A percentile compares a stretch with the other conserved stretches of the same genome.
phyloP scores from a whole-genome alignment of 2,329 filamentous ascomycete species.

The Eurotiales sp. region DNA sequence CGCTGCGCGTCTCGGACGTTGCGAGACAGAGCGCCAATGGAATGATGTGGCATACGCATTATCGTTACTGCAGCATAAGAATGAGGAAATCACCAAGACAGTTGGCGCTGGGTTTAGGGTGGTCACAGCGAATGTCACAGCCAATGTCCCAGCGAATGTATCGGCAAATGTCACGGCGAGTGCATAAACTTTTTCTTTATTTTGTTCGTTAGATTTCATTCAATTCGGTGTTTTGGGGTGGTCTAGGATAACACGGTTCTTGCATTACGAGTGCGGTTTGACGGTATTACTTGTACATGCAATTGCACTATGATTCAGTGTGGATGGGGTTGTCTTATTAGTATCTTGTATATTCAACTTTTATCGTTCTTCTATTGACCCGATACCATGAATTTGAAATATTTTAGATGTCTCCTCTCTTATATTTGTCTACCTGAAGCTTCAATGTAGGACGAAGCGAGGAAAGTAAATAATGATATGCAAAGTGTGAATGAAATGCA shows the following conservation, averaged over 20 bases:
- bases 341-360: neutral
- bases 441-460: no score
- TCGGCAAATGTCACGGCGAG: conserved; percentile 59
- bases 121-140: conserved; percentile 59
- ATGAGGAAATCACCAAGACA: conserved; percentile 44
- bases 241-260: neutral
- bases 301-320: neutral
- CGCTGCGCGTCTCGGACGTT: conserved; percentile 76
- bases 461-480: no score
- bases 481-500: no score
- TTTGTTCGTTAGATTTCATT: neutral
- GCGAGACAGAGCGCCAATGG: conserved; percentile 93
- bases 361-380: no score
- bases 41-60: conserved; percentile 94
- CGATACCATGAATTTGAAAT: no score
- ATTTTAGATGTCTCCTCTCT: no score
- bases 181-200: conserved; percentile 41
- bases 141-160: no score
- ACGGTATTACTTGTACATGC: neutral
- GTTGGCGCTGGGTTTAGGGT: conserved; percentile 53
- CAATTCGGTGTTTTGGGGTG: neutral
- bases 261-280: neutral
- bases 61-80: conserved; percentile 74
- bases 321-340: neutral
- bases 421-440: no score